Percentiles rank a stretch among this genome's conserved stretches.
phyloP scores from a whole-genome alignment of 805 yeast genomes.

The Wickerhamomyces chambardii region DNA sequence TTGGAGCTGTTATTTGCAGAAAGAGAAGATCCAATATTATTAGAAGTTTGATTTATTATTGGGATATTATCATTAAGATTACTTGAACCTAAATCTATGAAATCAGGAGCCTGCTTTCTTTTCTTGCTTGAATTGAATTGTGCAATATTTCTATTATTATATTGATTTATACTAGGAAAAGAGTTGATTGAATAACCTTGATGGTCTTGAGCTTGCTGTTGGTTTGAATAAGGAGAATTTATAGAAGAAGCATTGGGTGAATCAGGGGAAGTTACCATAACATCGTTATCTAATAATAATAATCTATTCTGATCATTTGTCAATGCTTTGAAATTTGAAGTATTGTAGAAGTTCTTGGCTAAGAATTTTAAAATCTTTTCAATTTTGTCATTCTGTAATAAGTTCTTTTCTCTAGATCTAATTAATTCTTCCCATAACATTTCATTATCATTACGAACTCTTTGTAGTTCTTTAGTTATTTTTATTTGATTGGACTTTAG shows the following conservation, averaged over 20 bases:
- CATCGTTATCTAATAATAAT: conserved; percentile 4
- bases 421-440: conserved; percentile 86
- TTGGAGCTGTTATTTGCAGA: no score
- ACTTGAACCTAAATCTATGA: no score
- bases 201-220: no score
- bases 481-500: conserved; percentile 72
- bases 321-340: not conserved
- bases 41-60: no score
- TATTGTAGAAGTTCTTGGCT: conserved; percentile 55
- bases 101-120: no score
- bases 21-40: no score
- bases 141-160: no score
- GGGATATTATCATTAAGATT: no score
- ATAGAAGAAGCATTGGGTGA: not conserved
- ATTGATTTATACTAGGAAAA: no score
- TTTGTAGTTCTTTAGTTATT: conserved; percentile 74
- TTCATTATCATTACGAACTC: conserved; percentile 84
- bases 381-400: conserved; percentile 78
- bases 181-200: no score
- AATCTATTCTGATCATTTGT: conserved; percentile 1
- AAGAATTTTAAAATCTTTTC: conserved; percentile 82
- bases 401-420: conserved; percentile 75
- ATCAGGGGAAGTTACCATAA: not conserved
- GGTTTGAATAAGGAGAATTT: no score
- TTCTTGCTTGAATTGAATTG: no score